Evolutionary conservation across 2,329 filamentous ascomycete species (phyloP), one percentile per base, ranked within the genome.

Genomic region (Atkinsonella hypoxylon): DNA sequence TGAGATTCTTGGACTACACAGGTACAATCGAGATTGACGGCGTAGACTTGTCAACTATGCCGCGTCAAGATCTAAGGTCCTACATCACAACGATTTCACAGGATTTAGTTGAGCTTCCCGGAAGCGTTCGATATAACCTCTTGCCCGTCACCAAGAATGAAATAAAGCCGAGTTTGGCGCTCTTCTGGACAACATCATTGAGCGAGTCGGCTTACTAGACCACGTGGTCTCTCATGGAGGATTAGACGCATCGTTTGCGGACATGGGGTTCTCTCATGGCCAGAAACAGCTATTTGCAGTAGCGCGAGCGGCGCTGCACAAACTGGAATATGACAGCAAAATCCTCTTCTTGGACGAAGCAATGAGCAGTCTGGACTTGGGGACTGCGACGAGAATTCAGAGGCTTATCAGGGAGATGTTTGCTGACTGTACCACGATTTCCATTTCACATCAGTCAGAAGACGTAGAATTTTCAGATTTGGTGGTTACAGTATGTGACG

Each of bases 81-180:
- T 59, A 56, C 15, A 63, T 68, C n/a, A 56, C 64, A 4, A 58
- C 59, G 0, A 52, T 67, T 1, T 50, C 64, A 0, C 65, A 67
- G 39, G 64, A 67, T 12, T 51, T 59, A 1, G 47, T 58, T 4
- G 48, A 52, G 18, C 50, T 58, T 2, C 50, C 51, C 13, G 55
- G 56, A 9, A 54, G 53, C 3, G n/a, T 58, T 4, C 54, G 55
- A 7, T n/a, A 50, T 18, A 50, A 50, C 18, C 18, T 50, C 1
- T 8, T 32, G 11, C 48, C 42, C 15, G 11, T 17, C 11, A 38
- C 22, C 46, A 13, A 18, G 11, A 49, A 31, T 15, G 17, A 38
- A 31, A 22, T 39, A 12, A 17, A 20, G 15, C 34, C 34, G 15
- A 36, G 34, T 6, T 36, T 13, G 54, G 58, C 20, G 51, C 42